Evolutionary conservation across 176 grass and related monocot species (phyloP).

Genomic region (Raddia distichophylla): DNA sequence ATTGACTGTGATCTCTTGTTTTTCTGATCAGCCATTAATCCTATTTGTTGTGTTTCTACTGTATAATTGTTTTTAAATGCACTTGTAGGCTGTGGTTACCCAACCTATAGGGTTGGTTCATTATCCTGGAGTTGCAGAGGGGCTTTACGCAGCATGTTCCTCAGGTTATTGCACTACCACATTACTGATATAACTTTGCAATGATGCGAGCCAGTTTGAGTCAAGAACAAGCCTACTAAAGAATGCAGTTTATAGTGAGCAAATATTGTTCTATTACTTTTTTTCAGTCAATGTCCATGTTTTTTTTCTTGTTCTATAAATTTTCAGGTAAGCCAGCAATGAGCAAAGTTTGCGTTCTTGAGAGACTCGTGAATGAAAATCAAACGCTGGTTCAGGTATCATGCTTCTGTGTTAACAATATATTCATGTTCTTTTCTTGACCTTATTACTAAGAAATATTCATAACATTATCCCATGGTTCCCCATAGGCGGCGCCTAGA

Average conservation of each 20-base stretch:
- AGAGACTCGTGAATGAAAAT: slow-evolving; percentile 62
- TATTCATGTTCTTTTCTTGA: slow-evolving; percentile 17
- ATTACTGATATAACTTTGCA: neutral
- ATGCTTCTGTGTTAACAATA: neutral
- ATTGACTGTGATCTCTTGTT: slow-evolving; percentile 13
- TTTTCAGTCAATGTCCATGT: slow-evolving; percentile 31
- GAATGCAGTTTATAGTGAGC: slow-evolving; percentile 3
- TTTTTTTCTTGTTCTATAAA: slow-evolving; percentile 14
- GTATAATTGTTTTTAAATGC: slow-evolving; percentile 29
- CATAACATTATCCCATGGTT: neutral
- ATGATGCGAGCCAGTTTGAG: neutral
- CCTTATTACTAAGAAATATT: slow-evolving; percentile 7
- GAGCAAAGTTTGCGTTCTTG: slow-evolving; percentile 85
- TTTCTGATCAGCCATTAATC: neutral
- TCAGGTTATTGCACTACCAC: slow-evolving; percentile 51
- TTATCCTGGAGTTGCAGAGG: slow-evolving; percentile 83
- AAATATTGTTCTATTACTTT: slow-evolving; percentile 19
- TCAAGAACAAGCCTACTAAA: slow-evolving; percentile 10
- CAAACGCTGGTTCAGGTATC: slow-evolving; percentile 77
- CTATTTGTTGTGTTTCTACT: neutral
- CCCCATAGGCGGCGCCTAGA: no score
- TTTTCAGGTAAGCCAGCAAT: slow-evolving; percentile 78
- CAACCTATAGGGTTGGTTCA: slow-evolving; percentile 82
- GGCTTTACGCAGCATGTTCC: slow-evolving; percentile 80
- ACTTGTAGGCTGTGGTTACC: slow-evolving; percentile 66